Conservation (phyloP, 192 early-diverging fungal genomes). For the Phycomyces blakesleeanus region DNA sequence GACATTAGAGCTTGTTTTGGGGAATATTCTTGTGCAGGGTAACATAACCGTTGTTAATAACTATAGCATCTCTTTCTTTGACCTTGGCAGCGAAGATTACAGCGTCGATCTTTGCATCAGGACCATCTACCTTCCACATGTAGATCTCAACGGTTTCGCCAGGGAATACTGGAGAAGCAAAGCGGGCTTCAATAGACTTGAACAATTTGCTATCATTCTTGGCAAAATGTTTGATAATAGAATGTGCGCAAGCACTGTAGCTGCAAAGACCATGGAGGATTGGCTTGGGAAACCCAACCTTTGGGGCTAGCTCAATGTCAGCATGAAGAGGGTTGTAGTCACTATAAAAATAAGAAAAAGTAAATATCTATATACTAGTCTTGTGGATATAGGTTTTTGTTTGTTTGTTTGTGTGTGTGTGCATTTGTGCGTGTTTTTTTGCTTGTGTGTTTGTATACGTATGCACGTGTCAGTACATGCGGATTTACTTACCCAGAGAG, state of each 20-base stretch:
- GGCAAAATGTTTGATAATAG: slow-evolving; percentile 54
- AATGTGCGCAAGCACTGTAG: slow-evolving; percentile 56
- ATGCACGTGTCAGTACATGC: no score
- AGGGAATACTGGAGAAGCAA: slow-evolving; percentile 69
- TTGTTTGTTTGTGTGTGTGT: no score
- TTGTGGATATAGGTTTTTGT: no score
- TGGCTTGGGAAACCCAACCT: slow-evolving; percentile 65
- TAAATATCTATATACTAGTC: no score
- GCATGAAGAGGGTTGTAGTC: slow-evolving; percentile 79
- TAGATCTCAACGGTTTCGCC: slow-evolving; percentile 61
- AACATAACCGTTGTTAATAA: slow-evolving; percentile 59
- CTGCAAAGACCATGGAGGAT: slow-evolving; percentile 72
- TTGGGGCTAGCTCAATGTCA: slow-evolving; percentile 62
- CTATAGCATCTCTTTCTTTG: slow-evolving; percentile 55
- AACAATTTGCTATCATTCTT: slow-evolving; percentile 51
- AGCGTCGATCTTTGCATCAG: slow-evolving; percentile 37
- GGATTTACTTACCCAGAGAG: slow-evolving; percentile 55
- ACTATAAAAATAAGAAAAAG: slow-evolving; percentile 26
- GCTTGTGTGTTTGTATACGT: no score
- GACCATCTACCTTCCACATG: slow-evolving; percentile 66
- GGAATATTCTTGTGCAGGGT: slow-evolving; percentile 25
- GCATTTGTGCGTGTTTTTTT: no score
- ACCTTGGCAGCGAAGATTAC: slow-evolving; percentile 57
- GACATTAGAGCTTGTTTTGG: slow-evolving; percentile 10
- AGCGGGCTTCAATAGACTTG: slow-evolving; percentile 62